Evolutionary conservation across 345 rosid species (phyloP), one percentile per base, ranked within the genome.

Genomic region (Eucalyptus lansdowneana): DNA sequence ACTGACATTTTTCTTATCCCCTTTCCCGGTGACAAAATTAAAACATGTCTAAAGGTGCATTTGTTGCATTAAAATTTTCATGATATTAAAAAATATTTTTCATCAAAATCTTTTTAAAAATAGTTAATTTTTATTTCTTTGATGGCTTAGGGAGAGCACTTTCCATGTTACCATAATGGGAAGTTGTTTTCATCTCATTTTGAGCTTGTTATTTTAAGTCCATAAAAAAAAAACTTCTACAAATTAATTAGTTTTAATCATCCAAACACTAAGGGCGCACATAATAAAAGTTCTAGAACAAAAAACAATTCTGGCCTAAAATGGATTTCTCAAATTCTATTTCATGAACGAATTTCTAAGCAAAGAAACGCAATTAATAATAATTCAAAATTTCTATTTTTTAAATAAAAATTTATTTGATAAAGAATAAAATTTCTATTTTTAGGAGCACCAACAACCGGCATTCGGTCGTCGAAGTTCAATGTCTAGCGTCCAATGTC

Each of bases 401-500:
- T 14, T 1, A 3, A 14, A 50, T 50, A 1, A 50, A 50, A 50
- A 6, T 5, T 50, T 50, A 0, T 50, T 50, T 50, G 6, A 50
- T 14, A 50, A 50, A 50, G 3, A 50, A 14, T 50, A 50, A 50
- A 50, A 50, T 50, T 50, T 50, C 53, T 50, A 50, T 50, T 6
- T 50, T 3, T 50, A 50, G 8, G 53, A 50, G 8, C 19, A 1
- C 1, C 7, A 50, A 50, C 3, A 1, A 0, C 0, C 3, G 1
- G 7, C 7, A 2, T 50, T 1, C 17, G 51, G 3, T 14, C 3
- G 3, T 2, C 3, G 7, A 6, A 50, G 53, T 50, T 50, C 3
- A 1, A 14, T 0, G 1, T 50, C 16, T 50, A 50, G 53, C 53
- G 1, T 5, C 1, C 1, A 0, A 1, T 1, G 0, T 50, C 51